These are phyloP conservation scores for Metschnikowia colocasiae DNA, from an alignment of 805 yeast species.

Conservation along the genomic window DNA sequence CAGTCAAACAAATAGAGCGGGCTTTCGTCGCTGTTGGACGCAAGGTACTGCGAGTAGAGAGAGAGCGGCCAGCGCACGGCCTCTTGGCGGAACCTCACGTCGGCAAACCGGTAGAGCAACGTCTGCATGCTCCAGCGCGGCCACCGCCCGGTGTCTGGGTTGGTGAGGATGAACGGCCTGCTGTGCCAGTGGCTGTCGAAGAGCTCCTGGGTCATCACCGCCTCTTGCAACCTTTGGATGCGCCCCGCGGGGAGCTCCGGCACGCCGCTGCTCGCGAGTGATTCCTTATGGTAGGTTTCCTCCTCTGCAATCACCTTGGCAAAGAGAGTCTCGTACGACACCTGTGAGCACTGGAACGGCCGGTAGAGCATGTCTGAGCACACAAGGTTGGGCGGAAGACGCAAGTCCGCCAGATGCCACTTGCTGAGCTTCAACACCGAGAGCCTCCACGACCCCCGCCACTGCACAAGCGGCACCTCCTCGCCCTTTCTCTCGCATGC, in stretches of 20 bases:
- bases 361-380: slow-evolving; percentile 78
- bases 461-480: slow-evolving; percentile 25
- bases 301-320: slow-evolving; percentile 48
- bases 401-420: slow-evolving; percentile 42
- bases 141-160: slow-evolving; percentile 44
- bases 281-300: slow-evolving; percentile 24
- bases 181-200: slow-evolving; percentile 48
- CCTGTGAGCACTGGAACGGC: slow-evolving; percentile 77
- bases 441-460: slow-evolving; percentile 83
- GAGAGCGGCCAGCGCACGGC: slow-evolving; percentile 74
- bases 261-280: slow-evolving; percentile 10
- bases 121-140: slow-evolving; percentile 58
- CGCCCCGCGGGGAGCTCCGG: slow-evolving; percentile 32
- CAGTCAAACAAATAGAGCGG: slow-evolving; percentile 88
- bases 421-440: slow-evolving; percentile 44
- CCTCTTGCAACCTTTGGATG: slow-evolving; percentile 53
- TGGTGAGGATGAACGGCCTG: slow-evolving; percentile 62
- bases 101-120: slow-evolving; percentile 52
- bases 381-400: slow-evolving; percentile 46
- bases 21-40: slow-evolving; percentile 67
- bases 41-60: slow-evolving; percentile 59
- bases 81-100: slow-evolving; percentile 74
- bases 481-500: slow-evolving; percentile 11
- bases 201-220: slow-evolving; percentile 35
- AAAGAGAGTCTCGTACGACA: slow-evolving; percentile 54